Evolutionary conservation across 106 monocot genomes (phyloP).

Genomic region (Allium sativum): DNA sequence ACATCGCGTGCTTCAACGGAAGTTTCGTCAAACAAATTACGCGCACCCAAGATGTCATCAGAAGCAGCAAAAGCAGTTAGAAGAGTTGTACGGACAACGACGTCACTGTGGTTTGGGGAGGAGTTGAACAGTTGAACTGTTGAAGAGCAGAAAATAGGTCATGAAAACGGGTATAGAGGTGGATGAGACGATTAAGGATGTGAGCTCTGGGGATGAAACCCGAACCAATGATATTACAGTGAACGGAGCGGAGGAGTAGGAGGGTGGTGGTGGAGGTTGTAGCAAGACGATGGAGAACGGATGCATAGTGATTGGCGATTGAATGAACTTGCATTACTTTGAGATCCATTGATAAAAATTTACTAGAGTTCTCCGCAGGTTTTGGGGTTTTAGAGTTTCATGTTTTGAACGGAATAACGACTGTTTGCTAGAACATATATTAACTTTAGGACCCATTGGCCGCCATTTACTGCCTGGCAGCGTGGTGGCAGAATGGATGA

Average conservation of each 20-base stretch:
- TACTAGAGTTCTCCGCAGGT: too few species aligned
- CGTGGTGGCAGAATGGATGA: too few species aligned
- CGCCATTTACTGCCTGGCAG: too few species aligned
- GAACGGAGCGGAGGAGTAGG: slow-evolving; percentile 76
- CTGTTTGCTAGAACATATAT: too few species aligned
- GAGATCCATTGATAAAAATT: neutral
- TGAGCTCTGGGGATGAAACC: slow-evolving; percentile 63
- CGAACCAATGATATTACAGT: slow-evolving; percentile 61
- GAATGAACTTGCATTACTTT: neutral
- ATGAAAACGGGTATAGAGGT: slow-evolving; percentile 55
- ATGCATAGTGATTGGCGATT: slow-evolving; percentile 35
- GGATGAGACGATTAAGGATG: slow-evolving; percentile 80
- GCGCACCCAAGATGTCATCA: slow-evolving; percentile 29
- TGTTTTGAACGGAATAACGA: too few species aligned
- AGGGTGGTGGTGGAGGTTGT: neutral
- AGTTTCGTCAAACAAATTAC: slow-evolving; percentile 41
- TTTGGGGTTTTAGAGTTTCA: too few species aligned
- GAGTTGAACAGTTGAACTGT: slow-evolving; percentile 44
- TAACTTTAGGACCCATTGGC: too few species aligned
- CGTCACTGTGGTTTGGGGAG: slow-evolving; percentile 17
- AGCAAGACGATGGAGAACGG: slow-evolving; percentile 41
- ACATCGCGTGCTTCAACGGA: slow-evolving; percentile 48
- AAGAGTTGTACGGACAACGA: slow-evolving; percentile 58
- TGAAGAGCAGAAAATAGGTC: slow-evolving; percentile 56
- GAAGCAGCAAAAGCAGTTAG: slow-evolving; percentile 39